Evolutionary conservation across 2,329 filamentous ascomycete species (phyloP).

Genomic region (Exophiala aquamarina): DNA sequence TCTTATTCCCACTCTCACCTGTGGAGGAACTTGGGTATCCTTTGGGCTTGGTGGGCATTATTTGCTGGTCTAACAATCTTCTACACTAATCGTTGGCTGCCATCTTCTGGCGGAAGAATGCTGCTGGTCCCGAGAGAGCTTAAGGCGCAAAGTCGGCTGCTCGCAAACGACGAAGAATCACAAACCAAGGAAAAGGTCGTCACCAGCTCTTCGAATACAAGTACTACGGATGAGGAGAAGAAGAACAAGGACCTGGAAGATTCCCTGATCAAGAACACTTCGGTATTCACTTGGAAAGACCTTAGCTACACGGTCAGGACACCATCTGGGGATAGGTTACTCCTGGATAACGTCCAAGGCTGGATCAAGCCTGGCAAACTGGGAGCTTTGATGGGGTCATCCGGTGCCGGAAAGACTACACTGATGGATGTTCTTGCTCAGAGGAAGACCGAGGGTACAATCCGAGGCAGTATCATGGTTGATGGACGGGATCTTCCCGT

Average conservation of each 20-base stretch:
- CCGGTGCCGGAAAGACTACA: constrained; percentile 73
- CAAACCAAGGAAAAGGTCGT: constrained; percentile 31
- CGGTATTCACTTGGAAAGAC: constrained; percentile 73
- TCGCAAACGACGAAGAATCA: constrained; percentile 52
- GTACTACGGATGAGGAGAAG: constrained; percentile 22
- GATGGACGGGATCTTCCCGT: constrained; percentile 60
- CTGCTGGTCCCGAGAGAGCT: constrained; percentile 63
- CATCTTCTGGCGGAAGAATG: constrained; percentile 51
- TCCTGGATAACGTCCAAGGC: constrained; percentile 68
- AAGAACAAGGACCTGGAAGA: constrained; percentile 31
- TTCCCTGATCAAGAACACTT: constrained; percentile 61
- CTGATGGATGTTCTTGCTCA: constrained; percentile 74
- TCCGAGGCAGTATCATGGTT: constrained; percentile 64
- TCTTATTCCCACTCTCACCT: constrained; percentile 54
- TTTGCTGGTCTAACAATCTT: constrained; percentile 60
- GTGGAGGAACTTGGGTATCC: constrained; percentile 62
- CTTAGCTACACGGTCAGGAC: constrained; percentile 69
- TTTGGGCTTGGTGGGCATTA: constrained; percentile 64
- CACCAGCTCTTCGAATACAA: constrained; percentile 13
- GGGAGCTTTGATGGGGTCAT: constrained; percentile 75
- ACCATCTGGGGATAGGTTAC: constrained; percentile 51
- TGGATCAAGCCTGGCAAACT: constrained; percentile 77
- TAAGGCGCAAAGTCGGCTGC: constrained; percentile 29
- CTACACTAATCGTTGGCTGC: constrained; percentile 58
- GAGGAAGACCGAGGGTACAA: constrained; percentile 63